These are phyloP conservation scores for Catunica adiposa DNA, from an alignment of 2,329 filamentous ascomycete genomes.

Conservation along the genomic window DNA sequence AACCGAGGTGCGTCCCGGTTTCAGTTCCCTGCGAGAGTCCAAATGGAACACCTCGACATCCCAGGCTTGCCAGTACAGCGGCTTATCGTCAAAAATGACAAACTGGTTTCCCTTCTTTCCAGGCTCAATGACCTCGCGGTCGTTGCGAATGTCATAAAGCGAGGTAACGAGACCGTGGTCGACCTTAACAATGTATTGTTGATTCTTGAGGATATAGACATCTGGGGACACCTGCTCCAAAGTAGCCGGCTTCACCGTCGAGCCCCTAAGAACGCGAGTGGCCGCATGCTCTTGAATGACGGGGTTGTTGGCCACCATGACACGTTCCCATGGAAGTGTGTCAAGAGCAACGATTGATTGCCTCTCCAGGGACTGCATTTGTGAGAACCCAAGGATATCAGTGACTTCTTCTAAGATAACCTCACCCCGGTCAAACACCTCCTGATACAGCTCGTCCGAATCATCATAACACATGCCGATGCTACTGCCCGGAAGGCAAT, in stretches of 20 bases:
- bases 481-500: slow-evolving; percentile 83
- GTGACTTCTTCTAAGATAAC: slow-evolving; percentile 55
- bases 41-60: slow-evolving; percentile 96
- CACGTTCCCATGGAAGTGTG: slow-evolving; percentile 72
- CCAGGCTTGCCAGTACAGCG: slow-evolving; percentile 94
- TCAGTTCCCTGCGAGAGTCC: slow-evolving; percentile 64
- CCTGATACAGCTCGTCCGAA: slow-evolving; percentile 72
- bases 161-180: slow-evolving; percentile 66
- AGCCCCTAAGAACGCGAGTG: no score
- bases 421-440: slow-evolving; percentile 63
- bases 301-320: slow-evolving; percentile 49
- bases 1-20: slow-evolving; percentile 51
- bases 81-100: slow-evolving; percentile 93
- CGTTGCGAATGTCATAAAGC: slow-evolving; percentile 54
- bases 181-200: slow-evolving; percentile 56
- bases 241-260: slow-evolving; percentile 23
- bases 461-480: slow-evolving; percentile 99
- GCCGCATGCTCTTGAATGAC: no score
- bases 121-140: slow-evolving; percentile 61
- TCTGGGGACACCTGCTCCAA: slow-evolving; percentile 36
- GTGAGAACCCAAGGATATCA: slow-evolving; percentile 45
- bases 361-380: slow-evolving; percentile 25
- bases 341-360: slow-evolving; percentile 52
- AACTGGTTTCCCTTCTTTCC: slow-evolving; percentile 73
- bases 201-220: slow-evolving; percentile 65